Percentiles rank a stretch among this genome's conserved stretches.
Conservation (phyloP, 2,329 filamentous ascomycete species). For the Diplodia intermedia region DNA sequence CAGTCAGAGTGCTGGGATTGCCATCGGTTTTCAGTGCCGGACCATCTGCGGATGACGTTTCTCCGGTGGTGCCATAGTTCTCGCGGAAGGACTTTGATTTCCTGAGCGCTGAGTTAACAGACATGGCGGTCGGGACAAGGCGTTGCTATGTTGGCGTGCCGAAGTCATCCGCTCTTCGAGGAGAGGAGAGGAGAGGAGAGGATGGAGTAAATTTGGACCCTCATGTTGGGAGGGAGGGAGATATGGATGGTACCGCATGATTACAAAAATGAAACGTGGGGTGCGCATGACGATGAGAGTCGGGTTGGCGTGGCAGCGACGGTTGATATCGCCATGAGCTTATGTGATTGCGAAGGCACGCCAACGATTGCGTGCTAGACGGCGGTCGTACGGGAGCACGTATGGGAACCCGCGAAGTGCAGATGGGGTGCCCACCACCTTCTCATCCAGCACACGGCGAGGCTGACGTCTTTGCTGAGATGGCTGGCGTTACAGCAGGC, state of each 20-base stretch:
- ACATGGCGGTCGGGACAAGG: background rate
- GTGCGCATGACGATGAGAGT: constrained; percentile 19
- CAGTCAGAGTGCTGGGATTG: background rate
- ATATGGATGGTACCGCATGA: constrained; percentile 14
- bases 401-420: background rate
- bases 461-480: background rate
- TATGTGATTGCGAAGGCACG: constrained; percentile 27
- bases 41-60: background rate
- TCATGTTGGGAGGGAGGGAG: background rate
- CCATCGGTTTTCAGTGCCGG: background rate
- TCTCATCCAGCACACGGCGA: background rate
- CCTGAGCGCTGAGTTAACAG: background rate
- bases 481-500: no score
- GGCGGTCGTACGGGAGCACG: background rate
- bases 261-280: constrained; percentile 16
- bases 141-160: background rate
- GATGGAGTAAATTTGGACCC: no score
- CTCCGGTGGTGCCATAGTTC: constrained; percentile 10
- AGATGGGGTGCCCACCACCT: background rate
- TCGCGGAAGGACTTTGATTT: constrained; percentile 11
- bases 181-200: background rate
- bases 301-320: constrained; percentile 20
- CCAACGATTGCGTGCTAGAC: constrained; percentile 24
- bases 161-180: background rate
- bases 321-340: constrained; percentile 28